Base-by-base conservation (phyloP, 768 basidiomycete genomes). In the Termitomyces sp. region DNA sequence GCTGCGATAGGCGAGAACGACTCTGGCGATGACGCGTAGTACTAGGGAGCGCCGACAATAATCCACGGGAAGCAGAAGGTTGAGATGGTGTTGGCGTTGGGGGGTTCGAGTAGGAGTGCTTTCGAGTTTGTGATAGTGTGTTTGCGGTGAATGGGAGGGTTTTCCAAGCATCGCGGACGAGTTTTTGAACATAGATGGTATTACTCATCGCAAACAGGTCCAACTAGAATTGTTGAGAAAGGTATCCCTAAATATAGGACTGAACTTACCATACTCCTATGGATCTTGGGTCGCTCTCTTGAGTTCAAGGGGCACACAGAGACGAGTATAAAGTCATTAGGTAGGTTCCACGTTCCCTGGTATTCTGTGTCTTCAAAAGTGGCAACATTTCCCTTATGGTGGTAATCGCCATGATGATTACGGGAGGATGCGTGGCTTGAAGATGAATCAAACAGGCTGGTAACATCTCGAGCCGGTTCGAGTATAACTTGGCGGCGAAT, bases 121-220 rank as follows among this genome's bases (percentile, higher is more conserved):
- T 57, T 50, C 66, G 67, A 43, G 63, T 55, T 31, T 65, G 60
- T 1, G 63, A 62, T 55, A 62, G 49, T 42, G 56, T 46, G 53
- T 59, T 61, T 48, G 63, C 59, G 27, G 61, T 16, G 51, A 74
- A 70, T 2, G 69, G 69, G 13, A 73, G 63, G 5, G 70, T 61
- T 53, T 67, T 69, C 34, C 75, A 64, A 8, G 73, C 74, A 36
- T 72, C 69, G 32, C 74, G 75, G 20, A 73, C 67, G 29, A 74
- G 72, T 39, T 78, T 71, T 24, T 80, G 75, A 10, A 88, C 67
- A 32, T 76, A 71, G 48, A 89, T 69, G 42, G 81, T 82, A 6
- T 80, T 81, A 64, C 88, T 92, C 80, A 93, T 85, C 2, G 89
- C 78, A 67, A 93, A 92, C 64, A 80, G 82, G 67, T 93, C 89